Base-by-base conservation (phyloP, 2,329 filamentous ascomycete species). In the Alternaria brassicicola region DNA sequence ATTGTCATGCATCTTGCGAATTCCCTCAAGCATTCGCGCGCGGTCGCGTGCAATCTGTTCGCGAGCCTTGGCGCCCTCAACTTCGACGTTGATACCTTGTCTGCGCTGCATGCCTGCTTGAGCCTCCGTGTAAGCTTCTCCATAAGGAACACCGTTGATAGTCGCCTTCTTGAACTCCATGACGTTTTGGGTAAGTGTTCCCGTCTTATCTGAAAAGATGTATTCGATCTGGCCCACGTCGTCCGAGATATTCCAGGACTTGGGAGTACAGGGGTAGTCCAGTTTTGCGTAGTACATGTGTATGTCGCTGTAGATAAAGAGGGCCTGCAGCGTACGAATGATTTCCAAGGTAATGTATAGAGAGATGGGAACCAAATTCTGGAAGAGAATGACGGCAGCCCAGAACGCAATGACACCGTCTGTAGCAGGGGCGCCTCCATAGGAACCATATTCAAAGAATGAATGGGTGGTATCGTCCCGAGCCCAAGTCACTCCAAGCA, bases 141-240 rank as follows among this genome's bases (percentile, higher is more conserved):
- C 95, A 67, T 99, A 99, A 0, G 93, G 88, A 59, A 95, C 86
- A n/a, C 94, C 94, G 71, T 98, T 98, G 78, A 99, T 89, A 0
- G 93, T 96, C 54, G 90, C 93, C 78, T 99, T 99, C 78, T 98
- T 99, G 86, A 98, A 99, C 77, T 99, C 96, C 95, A 96, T 96
- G 52, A 96, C 90, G 75, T 96, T 96, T 71, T 96, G 92, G 0
- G 92, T 96, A 64, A 96, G 80, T 2, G 92, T 96, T 57, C 92
- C 92, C 0, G 92, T 96, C 79, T 96, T 96, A 82, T 96, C 92
- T 0, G 92, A 97, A 78, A 99, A 99, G 66, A 99, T 97, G 81
- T 98, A 99, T 78, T 98, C 95, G 62, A 99, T 97, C 79, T 99
- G 95, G 12, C 95, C 95, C 45, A 99, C 84, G 70, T 99, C 96